A percentile compares a stretch with the other conserved stretches of the same genome.
Evolutionary conservation across 1,284 basidiomycete species (phyloP).

Genomic region (Earliella scabrosa): DNA sequence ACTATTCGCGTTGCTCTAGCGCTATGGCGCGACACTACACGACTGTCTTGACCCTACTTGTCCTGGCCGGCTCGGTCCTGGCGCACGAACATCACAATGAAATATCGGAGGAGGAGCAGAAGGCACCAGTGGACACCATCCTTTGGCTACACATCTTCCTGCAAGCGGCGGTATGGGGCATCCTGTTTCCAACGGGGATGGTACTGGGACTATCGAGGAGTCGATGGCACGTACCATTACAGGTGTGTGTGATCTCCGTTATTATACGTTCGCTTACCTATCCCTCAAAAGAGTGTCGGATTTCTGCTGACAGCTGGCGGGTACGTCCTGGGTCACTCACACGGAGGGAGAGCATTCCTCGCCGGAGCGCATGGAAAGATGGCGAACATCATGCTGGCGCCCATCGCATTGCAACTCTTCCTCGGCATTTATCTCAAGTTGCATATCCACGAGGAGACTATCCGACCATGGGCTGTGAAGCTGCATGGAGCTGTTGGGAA

Average conservation of each 20-base stretch:
- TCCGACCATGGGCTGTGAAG: constrained; percentile 77
- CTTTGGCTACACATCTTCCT: constrained; percentile 83
- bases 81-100: constrained; percentile 69
- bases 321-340: constrained; percentile 81
- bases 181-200: constrained; percentile 88
- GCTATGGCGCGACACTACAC: constrained; percentile 14
- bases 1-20: background rate
- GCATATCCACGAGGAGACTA: constrained; percentile 82
- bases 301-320: constrained; percentile 74
- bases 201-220: constrained; percentile 81
- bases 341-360: constrained; percentile 76
- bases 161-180: constrained; percentile 79
- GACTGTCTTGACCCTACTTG: constrained; percentile 13
- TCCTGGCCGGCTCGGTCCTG: constrained; percentile 16
- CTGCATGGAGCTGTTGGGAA: constrained; percentile 87
- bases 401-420: constrained; percentile 69
- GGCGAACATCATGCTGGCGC: constrained; percentile 70
- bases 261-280: background rate
- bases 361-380: constrained; percentile 73
- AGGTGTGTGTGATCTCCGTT: constrained; percentile 47
- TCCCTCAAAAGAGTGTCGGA: constrained; percentile 56
- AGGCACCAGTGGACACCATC: constrained; percentile 75
- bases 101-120: constrained; percentile 63
- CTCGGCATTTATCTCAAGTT: constrained; percentile 93
- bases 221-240: constrained; percentile 86